Conservation (phyloP, 2,329 filamentous ascomycete genomes). For the Calonectria fujianensis region DNA sequence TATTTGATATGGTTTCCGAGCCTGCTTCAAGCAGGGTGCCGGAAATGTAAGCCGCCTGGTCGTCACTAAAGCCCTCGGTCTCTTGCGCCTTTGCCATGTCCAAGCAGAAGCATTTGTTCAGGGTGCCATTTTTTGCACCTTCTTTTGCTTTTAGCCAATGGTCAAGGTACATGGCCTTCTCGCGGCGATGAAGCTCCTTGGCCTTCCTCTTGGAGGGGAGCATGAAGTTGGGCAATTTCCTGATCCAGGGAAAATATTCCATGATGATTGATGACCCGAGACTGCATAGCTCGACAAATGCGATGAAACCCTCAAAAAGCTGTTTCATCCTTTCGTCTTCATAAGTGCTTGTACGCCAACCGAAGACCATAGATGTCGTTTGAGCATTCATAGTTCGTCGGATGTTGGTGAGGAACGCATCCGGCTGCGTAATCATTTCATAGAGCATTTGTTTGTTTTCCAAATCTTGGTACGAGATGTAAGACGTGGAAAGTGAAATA, state of each 20-base stretch:
- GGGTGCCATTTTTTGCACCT: not conserved
- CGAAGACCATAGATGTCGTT: constrained; percentile 8
- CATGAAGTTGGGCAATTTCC: not conserved
- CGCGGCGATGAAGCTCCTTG: not conserved
- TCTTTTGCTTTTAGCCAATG: constrained; percentile 16
- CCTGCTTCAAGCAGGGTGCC: constrained; percentile 5
- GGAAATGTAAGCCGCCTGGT: not conserved
- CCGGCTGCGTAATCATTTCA: constrained; percentile 7
- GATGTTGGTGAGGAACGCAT: constrained; percentile 2
- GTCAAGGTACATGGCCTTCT: not conserved
- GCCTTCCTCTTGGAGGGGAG: not conserved
- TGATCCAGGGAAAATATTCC: not conserved
- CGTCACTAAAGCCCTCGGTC: not conserved
- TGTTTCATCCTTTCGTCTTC: constrained; percentile 5
- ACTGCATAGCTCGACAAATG: not conserved
- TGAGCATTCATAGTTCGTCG: not conserved
- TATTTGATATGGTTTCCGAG: constrained; percentile 6
- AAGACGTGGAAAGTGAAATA: not conserved
- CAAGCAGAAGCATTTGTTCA: constrained; percentile 8
- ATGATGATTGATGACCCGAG: not conserved
- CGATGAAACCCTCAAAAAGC: not conserved
- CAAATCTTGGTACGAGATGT: constrained; percentile 10
- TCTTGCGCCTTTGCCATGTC: constrained; percentile 12
- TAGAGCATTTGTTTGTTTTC: constrained; percentile 15
- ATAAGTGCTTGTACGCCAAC: not conserved